Conservation (phyloP, 495 filamentous ascomycete species). For the Parachaetomium inaequale region DNA sequence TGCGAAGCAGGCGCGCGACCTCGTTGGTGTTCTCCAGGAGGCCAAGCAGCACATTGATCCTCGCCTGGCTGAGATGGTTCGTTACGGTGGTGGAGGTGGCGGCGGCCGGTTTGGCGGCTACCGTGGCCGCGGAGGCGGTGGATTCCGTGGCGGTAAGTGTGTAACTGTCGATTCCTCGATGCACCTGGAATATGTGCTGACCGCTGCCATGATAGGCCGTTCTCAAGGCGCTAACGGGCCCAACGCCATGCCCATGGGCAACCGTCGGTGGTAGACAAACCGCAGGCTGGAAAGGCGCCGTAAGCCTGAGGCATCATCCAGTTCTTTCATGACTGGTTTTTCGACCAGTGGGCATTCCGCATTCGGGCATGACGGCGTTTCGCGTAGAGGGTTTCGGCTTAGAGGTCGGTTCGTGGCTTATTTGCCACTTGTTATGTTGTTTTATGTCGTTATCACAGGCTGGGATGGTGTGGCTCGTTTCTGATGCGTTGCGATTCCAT, state of each 20-base stretch:
- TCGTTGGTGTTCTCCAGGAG: slow-evolving; percentile 85
- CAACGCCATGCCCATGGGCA: slow-evolving; percentile 46
- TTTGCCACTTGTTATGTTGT: slow-evolving; percentile 8
- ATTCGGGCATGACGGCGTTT: slow-evolving; percentile 21
- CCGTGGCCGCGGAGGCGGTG: slow-evolving; percentile 39
- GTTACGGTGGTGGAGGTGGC: slow-evolving; percentile 85
- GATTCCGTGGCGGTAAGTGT: slow-evolving; percentile 42
- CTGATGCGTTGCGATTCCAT: slow-evolving; percentile 1
- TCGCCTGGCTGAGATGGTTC: slow-evolving; percentile 89
- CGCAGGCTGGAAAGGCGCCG: background rate
- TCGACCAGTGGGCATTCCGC: slow-evolving; percentile 12
- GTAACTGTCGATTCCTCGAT: slow-evolving; percentile 12
- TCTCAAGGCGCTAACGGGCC: slow-evolving; percentile 35
- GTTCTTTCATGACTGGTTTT: slow-evolving; percentile 9
- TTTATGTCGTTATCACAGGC: background rate
- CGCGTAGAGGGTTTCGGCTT: slow-evolving; percentile 20
- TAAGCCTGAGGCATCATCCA: background rate
- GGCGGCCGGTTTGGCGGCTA: slow-evolving; percentile 61
- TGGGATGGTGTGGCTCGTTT: slow-evolving; percentile 5
- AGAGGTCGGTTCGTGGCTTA: slow-evolving; percentile 23
- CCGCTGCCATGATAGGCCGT: slow-evolving; percentile 17
- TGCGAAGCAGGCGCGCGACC: slow-evolving; percentile 94
- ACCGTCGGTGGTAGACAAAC: slow-evolving; percentile 45
- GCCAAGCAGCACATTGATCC: slow-evolving; percentile 99
- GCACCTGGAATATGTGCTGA: slow-evolving; percentile 11